A percentile compares a stretch with the other conserved stretches of the same genome.
These are phyloP conservation scores for Glaciozyma antarctica DNA, from an alignment of 768 basidiomycete genomes.

Conservation along the genomic window DNA sequence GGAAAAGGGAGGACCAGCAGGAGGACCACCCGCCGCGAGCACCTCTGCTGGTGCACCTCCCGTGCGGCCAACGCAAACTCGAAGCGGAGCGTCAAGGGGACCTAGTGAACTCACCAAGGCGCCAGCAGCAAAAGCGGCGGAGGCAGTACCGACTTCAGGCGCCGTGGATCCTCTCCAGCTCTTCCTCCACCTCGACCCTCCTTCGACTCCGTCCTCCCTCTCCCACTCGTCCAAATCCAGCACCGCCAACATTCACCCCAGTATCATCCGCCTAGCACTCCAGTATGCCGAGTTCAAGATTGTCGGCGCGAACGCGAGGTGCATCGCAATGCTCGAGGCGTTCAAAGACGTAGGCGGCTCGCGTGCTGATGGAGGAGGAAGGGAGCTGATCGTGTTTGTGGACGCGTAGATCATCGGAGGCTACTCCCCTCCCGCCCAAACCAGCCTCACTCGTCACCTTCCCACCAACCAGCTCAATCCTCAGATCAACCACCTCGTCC, in stretches of 20 bases:
- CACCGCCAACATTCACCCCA: constrained; percentile 83
- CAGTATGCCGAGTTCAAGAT: constrained; percentile 88
- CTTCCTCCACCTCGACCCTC: constrained; percentile 35
- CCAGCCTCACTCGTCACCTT: constrained; percentile 77
- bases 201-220: constrained; percentile 45
- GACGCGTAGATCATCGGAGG: constrained; percentile 70
- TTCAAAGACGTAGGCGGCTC: constrained; percentile 70
- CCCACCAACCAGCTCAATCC: constrained; percentile 77
- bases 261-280: constrained; percentile 71
- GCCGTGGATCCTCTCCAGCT: constrained; percentile 25
- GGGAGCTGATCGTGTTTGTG: not conserved
- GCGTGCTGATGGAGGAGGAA: constrained; percentile 1
- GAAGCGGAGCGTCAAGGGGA: not conserved
- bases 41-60: not conserved
- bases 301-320: constrained; percentile 87
- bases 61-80: too few relatives aligned
- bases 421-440: constrained; percentile 76
- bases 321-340: constrained; percentile 79
- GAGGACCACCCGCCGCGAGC: not conserved
- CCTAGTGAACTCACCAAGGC: not conserved
- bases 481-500: constrained; percentile 81
- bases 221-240: constrained; percentile 73
- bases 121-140: not conserved
- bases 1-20: constrained; percentile 8
- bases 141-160: not conserved